These are phyloP conservation scores for Tilletia walkeri DNA, from an alignment of 1,284 basidiomycete species.

Conservation along the genomic window DNA sequence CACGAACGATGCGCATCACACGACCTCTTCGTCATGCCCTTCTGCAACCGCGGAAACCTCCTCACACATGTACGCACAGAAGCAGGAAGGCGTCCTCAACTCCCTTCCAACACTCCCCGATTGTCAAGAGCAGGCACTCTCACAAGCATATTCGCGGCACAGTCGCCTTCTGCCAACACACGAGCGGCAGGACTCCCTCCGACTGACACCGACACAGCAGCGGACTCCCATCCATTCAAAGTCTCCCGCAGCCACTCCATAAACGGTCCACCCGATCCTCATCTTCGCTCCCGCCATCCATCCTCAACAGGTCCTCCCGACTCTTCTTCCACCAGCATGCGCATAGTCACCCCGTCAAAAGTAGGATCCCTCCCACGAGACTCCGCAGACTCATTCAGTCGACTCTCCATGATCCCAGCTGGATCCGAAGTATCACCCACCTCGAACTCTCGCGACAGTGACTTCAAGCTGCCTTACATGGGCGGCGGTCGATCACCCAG, in stretches of 20 bases:
- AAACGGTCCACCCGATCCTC: background rate
- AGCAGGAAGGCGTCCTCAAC: conserved; percentile 23
- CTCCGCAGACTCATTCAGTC: background rate
- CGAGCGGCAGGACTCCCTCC: too few species aligned
- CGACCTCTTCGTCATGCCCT: conserved; percentile 46
- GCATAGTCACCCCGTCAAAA: conserved; percentile 5
- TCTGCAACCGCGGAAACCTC: conserved; percentile 40
- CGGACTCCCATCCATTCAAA: background rate
- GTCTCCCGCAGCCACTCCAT: background rate
- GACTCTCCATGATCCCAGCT: background rate
- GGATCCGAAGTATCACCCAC: background rate
- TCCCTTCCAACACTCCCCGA: background rate
- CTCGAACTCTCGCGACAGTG: background rate
- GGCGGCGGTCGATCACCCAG: background rate
- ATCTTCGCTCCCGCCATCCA: background rate
- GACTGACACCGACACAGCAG: background rate
- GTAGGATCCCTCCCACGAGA: background rate
- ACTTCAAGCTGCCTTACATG: background rate
- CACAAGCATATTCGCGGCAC: background rate
- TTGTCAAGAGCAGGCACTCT: background rate
- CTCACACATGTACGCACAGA: conserved; percentile 43
- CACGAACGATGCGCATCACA: conserved; percentile 31
- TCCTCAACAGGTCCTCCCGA: background rate
- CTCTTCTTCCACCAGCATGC: background rate
- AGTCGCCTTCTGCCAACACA: too few species aligned